Percentiles rank a stretch among this genome's conserved stretches.
Evolutionary conservation across 2,329 filamentous ascomycete species (phyloP).

Genomic region (Ascochyta clinopodiicola): DNA sequence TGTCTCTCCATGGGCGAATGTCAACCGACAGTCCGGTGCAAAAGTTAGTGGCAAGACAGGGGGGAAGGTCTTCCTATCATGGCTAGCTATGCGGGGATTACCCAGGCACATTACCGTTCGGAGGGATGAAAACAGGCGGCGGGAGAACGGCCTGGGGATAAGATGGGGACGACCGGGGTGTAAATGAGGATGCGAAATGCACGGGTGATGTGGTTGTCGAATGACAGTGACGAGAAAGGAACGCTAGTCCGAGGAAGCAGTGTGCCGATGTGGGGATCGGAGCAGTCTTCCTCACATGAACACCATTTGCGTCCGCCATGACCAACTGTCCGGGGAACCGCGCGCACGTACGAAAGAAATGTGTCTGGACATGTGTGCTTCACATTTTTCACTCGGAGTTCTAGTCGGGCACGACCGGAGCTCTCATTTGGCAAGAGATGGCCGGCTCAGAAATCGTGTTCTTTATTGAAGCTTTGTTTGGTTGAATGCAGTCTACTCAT

Average conservation of each 20-base stretch:
- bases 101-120: slow-evolving; percentile 11
- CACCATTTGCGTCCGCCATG: slow-evolving; percentile 8
- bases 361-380: neutral
- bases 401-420: neutral
- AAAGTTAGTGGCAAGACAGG: slow-evolving; percentile 12
- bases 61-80: slow-evolving; percentile 9
- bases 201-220: slow-evolving; percentile 4
- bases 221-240: neutral
- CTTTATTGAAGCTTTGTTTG: no score
- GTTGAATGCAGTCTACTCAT: no score
- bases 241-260: neutral
- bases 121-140: slow-evolving; percentile 11
- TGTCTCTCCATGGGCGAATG: slow-evolving; percentile 17
- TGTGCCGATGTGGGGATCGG: slow-evolving; percentile 2
- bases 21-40: slow-evolving; percentile 9
- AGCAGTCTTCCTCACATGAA: slow-evolving; percentile 6
- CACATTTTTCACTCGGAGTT: neutral
- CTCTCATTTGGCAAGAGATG: no score
- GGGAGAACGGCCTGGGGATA: slow-evolving; percentile 14
- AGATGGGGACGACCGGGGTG: slow-evolving; percentile 10
- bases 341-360: neutral
- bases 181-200: neutral
- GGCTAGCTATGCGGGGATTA: slow-evolving; percentile 13
- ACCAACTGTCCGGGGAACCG: slow-evolving; percentile 5
- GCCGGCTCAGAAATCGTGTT: no score